Percentiles rank a stretch among this genome's conserved stretches.
Evolutionary conservation across 2,329 filamentous ascomycete genomes (phyloP).

Genomic region (Venturia oleaginea): DNA sequence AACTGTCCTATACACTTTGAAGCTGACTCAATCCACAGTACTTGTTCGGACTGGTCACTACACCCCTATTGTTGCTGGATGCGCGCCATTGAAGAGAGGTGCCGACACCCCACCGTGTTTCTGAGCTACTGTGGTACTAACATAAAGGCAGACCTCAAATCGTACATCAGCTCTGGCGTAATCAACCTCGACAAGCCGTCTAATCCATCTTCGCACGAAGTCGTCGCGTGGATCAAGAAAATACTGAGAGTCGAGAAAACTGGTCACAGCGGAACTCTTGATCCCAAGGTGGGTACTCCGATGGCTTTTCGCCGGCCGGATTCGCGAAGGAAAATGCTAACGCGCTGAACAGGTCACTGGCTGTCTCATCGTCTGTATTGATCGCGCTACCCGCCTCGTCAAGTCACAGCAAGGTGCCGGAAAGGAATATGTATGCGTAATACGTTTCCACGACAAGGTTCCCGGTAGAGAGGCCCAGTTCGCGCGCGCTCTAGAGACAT

Average conservation of each 20-base stretch:
- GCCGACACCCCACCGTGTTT: neutral
- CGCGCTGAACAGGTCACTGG: slow-evolving; percentile 57
- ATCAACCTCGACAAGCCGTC: slow-evolving; percentile 98
- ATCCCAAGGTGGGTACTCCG: slow-evolving; percentile 57
- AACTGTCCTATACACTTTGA: neutral
- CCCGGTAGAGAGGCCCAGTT: slow-evolving; percentile 90
- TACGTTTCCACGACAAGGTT: slow-evolving; percentile 90
- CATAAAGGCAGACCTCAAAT: slow-evolving; percentile 62
- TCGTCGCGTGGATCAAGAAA: slow-evolving; percentile 98
- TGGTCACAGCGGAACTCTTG: slow-evolving; percentile 94
- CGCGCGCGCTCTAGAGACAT: slow-evolving; percentile 83
- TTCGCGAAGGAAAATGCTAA: neutral
- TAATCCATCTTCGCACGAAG: slow-evolving; percentile 96
- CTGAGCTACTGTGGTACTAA: neutral
- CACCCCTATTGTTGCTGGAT: slow-evolving; percentile 90
- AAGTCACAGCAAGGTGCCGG: slow-evolving; percentile 98
- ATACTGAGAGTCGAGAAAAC: slow-evolving; percentile 95
- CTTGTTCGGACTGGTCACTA: slow-evolving; percentile 92
- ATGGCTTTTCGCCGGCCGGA: neutral
- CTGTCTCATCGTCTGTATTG: slow-evolving; percentile 89
- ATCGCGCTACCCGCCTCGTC: slow-evolving; percentile 92
- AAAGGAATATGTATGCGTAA: slow-evolving; percentile 97
- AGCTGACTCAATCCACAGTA: slow-evolving; percentile 42
- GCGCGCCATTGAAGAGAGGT: slow-evolving; percentile 71
- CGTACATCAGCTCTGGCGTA: slow-evolving; percentile 92